phyloP scores from a whole-genome alignment of 2,329 filamentous ascomycete species.

The Botrytis cinerea region DNA sequence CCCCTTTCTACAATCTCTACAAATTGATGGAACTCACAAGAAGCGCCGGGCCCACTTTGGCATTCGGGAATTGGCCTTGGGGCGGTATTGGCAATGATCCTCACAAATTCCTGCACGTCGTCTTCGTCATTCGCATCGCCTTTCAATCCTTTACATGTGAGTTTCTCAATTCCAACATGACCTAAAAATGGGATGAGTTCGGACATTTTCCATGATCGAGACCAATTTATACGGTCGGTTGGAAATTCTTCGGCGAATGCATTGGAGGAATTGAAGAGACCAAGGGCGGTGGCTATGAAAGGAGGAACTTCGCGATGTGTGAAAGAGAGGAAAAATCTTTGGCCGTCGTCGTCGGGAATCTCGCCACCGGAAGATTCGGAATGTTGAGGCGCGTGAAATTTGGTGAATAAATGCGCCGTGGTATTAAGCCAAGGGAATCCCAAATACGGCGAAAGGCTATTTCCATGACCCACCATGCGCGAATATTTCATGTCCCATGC shows the following conservation, averaged over 20 bases:
- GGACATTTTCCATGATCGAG: conserved; percentile 63
- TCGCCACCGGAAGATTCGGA: conserved; percentile 1
- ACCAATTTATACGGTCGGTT: conserved; percentile 60
- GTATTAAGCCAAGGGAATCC: conserved; percentile 63
- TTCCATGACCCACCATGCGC: conserved; percentile 67
- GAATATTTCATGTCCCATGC: conserved; percentile 64
- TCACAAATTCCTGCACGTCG: conserved; percentile 53
- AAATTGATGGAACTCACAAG: conserved; percentile 50
- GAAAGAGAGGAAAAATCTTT: conserved; percentile 68
- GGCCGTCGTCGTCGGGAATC: conserved; percentile 40
- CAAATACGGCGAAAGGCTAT: conserved; percentile 55
- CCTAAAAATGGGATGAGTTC: conserved; percentile 65
- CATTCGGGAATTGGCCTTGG: conserved; percentile 53
- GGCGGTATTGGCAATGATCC: conserved; percentile 53
- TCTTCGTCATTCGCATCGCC: conserved; percentile 51
- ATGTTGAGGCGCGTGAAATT: conserved; percentile 35
- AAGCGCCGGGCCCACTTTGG: conserved; percentile 52
- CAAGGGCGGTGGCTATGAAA: conserved; percentile 65
- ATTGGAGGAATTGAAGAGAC: conserved; percentile 68
- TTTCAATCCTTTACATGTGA: conserved; percentile 58
- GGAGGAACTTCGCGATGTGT: conserved; percentile 67
- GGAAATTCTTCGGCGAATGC: conserved; percentile 66
- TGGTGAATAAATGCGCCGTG: conserved; percentile 52
- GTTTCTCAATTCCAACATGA: conserved; percentile 66
- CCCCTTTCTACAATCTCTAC: conserved; percentile 46